phyloP scores from a whole-genome alignment of 2,329 filamentous ascomycete genomes.

The Pseudogymnoascus sp. region DNA sequence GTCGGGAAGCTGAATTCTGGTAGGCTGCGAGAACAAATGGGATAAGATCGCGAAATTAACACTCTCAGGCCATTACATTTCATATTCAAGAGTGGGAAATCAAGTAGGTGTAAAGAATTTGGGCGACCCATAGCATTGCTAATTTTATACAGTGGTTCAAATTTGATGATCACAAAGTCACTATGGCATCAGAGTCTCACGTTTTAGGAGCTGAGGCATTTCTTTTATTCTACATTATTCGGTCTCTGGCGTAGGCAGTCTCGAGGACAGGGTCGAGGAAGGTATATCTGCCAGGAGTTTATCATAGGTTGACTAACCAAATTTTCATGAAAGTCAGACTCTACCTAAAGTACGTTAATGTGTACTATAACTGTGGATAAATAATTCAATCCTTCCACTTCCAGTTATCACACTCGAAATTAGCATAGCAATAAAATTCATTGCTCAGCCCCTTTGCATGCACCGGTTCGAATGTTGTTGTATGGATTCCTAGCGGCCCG shows the following conservation, averaged over 20 bases:
- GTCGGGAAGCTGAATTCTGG: conserved; percentile 85
- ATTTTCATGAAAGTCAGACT: background rate
- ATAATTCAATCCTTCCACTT: conserved; percentile 27
- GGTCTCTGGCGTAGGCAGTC: conserved; percentile 43
- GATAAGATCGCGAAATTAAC: conserved; percentile 15
- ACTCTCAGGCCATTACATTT: conserved; percentile 66
- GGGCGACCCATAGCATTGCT: background rate
- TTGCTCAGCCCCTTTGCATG: conserved; percentile 71
- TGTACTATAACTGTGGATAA: background rate
- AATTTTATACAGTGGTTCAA: conserved; percentile 66
- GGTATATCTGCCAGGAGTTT: background rate
- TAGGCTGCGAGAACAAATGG: conserved; percentile 18
- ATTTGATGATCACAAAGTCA: conserved; percentile 92
- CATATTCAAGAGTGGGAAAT: conserved; percentile 76
- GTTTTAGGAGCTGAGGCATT: conserved; percentile 84
- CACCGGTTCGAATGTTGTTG: conserved; percentile 59
- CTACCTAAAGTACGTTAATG: background rate
- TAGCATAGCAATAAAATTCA: conserved; percentile 73
- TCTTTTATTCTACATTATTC: conserved; percentile 76
- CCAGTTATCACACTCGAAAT: conserved; percentile 58
- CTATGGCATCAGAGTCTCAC: conserved; percentile 72
- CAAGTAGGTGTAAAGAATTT: conserved; percentile 39
- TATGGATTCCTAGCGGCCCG: conserved; percentile 48
- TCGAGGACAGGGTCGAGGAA: background rate
- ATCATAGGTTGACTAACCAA: background rate